phyloP scores from a whole-genome alignment of 345 rosid species.

The Gossypium stocksii region DNA sequence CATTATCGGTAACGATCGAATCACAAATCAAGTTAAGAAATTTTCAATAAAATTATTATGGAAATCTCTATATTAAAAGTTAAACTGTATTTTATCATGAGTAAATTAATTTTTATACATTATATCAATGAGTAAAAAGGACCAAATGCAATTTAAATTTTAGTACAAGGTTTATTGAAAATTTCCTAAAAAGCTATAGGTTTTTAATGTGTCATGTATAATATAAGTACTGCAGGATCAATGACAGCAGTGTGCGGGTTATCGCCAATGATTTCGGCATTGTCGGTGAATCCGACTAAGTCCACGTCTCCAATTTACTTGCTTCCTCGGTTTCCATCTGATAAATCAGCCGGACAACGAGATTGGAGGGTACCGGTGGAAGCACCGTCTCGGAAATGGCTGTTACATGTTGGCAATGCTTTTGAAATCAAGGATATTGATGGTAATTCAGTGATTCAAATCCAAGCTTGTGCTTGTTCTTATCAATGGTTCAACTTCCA shows the following conservation, averaged over 20 bases:
- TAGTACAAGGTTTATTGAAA: too few relatives aligned
- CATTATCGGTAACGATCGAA: constrained; percentile 41
- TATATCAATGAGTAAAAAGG: too few relatives aligned
- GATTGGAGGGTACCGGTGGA: constrained; percentile 79
- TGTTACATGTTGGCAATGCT: constrained; percentile 73
- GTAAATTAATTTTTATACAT: too few relatives aligned
- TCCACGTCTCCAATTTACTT: constrained; percentile 68
- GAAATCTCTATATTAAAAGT: too few relatives aligned
- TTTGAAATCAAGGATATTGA: constrained; percentile 37
- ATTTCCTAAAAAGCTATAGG: not conserved
- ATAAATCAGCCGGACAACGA: constrained; percentile 25
- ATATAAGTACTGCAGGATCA: constrained; percentile 63
- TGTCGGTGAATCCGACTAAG: constrained; percentile 72
- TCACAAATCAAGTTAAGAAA: not conserved
- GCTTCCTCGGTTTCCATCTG: constrained; percentile 56
- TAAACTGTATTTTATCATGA: too few relatives aligned
- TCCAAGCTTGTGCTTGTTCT: constrained; percentile 67
- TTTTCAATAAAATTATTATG: not conserved
- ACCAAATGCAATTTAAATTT: too few relatives aligned
- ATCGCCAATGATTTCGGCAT: constrained; percentile 88
- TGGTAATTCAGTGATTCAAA: constrained; percentile 50
- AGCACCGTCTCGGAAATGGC: constrained; percentile 71
- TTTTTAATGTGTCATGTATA: not conserved
- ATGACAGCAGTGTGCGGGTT: constrained; percentile 65
- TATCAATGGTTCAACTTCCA: constrained; percentile 86